phyloP scores from a whole-genome alignment of 768 basidiomycete genomes.

The Leccinum broughii region DNA sequence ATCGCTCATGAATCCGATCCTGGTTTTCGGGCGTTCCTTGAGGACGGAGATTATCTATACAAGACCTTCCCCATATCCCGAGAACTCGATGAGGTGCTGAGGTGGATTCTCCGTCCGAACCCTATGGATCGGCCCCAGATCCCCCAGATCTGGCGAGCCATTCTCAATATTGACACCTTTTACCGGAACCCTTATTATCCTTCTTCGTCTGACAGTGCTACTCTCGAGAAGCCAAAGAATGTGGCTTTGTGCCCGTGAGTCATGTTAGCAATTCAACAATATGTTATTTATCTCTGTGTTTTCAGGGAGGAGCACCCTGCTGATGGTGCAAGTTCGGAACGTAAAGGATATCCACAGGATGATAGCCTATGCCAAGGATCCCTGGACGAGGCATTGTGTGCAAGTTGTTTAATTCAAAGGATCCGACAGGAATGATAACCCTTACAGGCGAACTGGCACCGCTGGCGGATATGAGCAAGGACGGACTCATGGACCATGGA shows the following conservation, averaged over 20 bases:
- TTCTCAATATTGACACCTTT: constrained; percentile 18
- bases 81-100: constrained; percentile 14
- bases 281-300: not conserved
- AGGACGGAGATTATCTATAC: constrained; percentile 19
- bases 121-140: constrained; percentile 20
- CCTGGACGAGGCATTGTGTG: not conserved
- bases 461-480: not conserved
- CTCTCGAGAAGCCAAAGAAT: not conserved
- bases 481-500: not conserved
- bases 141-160: constrained; percentile 17
- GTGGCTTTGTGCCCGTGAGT: constrained; percentile 2
- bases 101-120: constrained; percentile 17
- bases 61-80: constrained; percentile 17
- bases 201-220: not conserved
- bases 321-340: not conserved
- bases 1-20: constrained; percentile 9
- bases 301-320: not conserved
- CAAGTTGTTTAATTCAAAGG: not conserved
- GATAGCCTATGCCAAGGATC: not conserved
- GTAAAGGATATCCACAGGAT: not conserved
- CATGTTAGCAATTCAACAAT: too few species aligned
- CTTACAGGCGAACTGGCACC: too few species aligned
- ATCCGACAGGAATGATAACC: not conserved
- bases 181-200: constrained; percentile 7
- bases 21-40: constrained; percentile 16